phyloP scores from a whole-genome alignment of 805 yeast genomes.

The Schwanniomyces vanrijiae region DNA sequence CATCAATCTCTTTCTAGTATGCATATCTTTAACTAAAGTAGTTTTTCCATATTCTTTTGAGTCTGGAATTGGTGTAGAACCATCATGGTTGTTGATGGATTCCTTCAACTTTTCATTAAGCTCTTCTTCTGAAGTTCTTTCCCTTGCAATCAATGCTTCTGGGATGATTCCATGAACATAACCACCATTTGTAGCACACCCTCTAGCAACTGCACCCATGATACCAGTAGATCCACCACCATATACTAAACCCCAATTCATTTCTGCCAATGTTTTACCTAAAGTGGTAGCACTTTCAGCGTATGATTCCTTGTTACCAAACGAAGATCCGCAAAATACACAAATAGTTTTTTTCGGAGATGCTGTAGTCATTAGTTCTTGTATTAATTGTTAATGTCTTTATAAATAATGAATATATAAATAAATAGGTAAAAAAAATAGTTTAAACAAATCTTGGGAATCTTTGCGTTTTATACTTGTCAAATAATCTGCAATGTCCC shows the following conservation, averaged over 20 bases:
- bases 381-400: neutral
- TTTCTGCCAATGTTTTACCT: conserved; percentile 57
- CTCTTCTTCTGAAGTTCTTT: conserved; percentile 49
- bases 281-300: conserved; percentile 56
- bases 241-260: conserved; percentile 74
- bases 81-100: conserved; percentile 62
- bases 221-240: conserved; percentile 90
- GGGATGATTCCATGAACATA: conserved; percentile 86
- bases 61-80: conserved; percentile 64
- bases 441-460: neutral
- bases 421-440: neutral
- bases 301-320: conserved; percentile 55
- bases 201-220: conserved; percentile 75
- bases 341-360: conserved; percentile 42
- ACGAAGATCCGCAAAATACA: conserved; percentile 85
- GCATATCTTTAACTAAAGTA: conserved; percentile 84
- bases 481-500: neutral
- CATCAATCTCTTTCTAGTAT: conserved; percentile 83
- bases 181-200: conserved; percentile 58
- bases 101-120: conserved; percentile 50
- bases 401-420: neutral
- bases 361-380: conserved; percentile 22
- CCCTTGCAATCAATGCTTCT: conserved; percentile 73
- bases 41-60: conserved; percentile 68
- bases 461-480: neutral